Percentiles rank a stretch among this genome's conserved stretches.
Conservation (phyloP, 306 rosid genomes). For the Malus sieversii region DNA sequence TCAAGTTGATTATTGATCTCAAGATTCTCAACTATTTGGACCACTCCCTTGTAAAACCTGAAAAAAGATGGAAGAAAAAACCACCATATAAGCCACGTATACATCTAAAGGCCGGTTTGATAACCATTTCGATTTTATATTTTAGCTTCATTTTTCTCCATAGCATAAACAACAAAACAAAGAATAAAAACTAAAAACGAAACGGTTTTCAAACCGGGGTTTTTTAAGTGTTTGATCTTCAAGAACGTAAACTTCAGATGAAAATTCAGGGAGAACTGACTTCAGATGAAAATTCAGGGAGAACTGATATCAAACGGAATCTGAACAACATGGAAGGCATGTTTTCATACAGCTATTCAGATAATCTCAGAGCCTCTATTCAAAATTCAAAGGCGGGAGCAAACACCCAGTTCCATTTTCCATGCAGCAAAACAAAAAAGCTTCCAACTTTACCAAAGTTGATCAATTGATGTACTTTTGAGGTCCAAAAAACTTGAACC, state of each 20-base stretch:
- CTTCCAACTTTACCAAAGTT: neutral
- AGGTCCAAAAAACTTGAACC: neutral
- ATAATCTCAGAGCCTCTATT: neutral
- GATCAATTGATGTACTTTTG: neutral
- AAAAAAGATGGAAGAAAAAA: neutral
- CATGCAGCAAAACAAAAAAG: neutral
- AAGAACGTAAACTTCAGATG: neutral
- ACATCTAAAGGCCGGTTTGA: too few relatives aligned
- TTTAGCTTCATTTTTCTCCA: neutral
- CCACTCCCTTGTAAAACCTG: slow-evolving; percentile 24
- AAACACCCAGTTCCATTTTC: neutral
- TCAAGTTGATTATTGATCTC: slow-evolving; percentile 18
- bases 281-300: neutral
- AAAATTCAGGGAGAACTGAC: neutral
- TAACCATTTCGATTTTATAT: neutral
- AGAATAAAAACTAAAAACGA: neutral
- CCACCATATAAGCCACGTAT: neutral
- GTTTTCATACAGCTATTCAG: neutral
- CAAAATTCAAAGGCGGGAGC: neutral
- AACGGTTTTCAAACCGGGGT: neutral
- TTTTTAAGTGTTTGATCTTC: neutral
- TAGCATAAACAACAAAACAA: neutral
- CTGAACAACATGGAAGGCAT: neutral
- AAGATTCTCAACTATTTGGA: neutral
- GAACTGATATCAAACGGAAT: neutral